These are phyloP conservation scores for Metschnikowia cerradonensis DNA, from an alignment of 805 yeast genomes.

Conservation along the genomic window DNA sequence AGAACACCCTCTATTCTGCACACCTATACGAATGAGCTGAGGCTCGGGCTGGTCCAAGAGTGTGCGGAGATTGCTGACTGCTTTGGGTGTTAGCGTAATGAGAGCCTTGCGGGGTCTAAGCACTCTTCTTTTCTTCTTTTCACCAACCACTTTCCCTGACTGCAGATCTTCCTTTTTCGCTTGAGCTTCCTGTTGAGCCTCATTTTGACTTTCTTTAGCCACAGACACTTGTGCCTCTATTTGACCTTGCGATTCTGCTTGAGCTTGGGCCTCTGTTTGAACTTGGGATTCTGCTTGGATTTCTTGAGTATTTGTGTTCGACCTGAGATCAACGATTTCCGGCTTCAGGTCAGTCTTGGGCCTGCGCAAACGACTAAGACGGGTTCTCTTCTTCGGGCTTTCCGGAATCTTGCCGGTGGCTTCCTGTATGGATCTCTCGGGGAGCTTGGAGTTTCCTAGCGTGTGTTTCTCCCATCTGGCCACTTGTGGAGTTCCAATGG, in stretches of 20 bases:
- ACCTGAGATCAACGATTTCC: background rate
- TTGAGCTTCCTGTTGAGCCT: too few relatives aligned
- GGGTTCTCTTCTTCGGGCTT: conserved; percentile 2
- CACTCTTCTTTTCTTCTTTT: conserved; percentile 47
- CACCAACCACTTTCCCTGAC: background rate
- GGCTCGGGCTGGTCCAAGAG: conserved; percentile 81
- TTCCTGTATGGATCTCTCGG: background rate
- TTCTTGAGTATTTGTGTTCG: too few relatives aligned
- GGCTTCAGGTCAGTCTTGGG: background rate
- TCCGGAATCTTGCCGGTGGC: too few relatives aligned
- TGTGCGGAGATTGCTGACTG: conserved; percentile 64
- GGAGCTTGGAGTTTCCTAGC: background rate
- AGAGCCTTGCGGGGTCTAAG: conserved; percentile 88
- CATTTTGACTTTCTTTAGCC: too few relatives aligned
- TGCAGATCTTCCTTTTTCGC: too few relatives aligned
- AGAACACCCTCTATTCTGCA: conserved; percentile 94
- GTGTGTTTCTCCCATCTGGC: conserved; percentile 11
- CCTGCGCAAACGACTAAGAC: conserved; percentile 2
- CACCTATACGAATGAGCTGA: conserved; percentile 85
- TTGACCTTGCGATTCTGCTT: too few relatives aligned
- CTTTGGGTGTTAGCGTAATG: conserved; percentile 72
- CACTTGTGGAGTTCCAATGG: background rate
- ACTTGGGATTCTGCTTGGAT: too few relatives aligned
- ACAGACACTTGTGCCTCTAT: too few relatives aligned
- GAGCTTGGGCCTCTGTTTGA: background rate